Percentiles rank a stretch among this genome's conserved stretches.
Evolutionary conservation across 306 rosid species (phyloP).

Genomic region (Vachellia pachyceras): DNA sequence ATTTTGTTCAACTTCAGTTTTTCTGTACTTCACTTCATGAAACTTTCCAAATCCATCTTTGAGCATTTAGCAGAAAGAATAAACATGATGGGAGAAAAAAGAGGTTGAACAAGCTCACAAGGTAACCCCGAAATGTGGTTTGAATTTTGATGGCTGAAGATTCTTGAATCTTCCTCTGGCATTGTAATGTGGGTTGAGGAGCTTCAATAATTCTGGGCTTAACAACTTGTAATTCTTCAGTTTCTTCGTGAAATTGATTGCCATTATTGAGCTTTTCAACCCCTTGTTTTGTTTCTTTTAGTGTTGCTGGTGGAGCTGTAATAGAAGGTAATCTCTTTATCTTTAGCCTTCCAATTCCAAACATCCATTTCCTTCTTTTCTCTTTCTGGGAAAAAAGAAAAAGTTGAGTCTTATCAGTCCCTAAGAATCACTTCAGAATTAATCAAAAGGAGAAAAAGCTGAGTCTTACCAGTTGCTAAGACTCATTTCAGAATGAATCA

Average conservation of each 20-base stretch:
- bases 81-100: not conserved
- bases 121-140: slow-evolving; percentile 80
- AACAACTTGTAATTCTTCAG: slow-evolving; percentile 32
- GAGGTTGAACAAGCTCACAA: slow-evolving; percentile 64
- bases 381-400: slow-evolving; percentile 56
- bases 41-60: slow-evolving; percentile 5
- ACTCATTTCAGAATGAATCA: not conserved
- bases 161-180: slow-evolving; percentile 49
- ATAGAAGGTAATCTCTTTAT: slow-evolving; percentile 62
- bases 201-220: slow-evolving; percentile 41
- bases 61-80: slow-evolving; percentile 2
- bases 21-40: slow-evolving; percentile 7
- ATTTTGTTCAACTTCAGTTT: slow-evolving; percentile 4
- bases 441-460: not conserved
- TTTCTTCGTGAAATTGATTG: slow-evolving; percentile 31
- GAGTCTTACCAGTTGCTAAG: slow-evolving; percentile 26
- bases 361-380: slow-evolving; percentile 83
- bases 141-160: slow-evolving; percentile 77
- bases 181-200: slow-evolving; percentile 33
- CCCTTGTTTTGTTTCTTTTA: slow-evolving; percentile 41
- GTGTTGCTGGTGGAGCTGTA: slow-evolving; percentile 49
- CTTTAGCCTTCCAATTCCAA: slow-evolving; percentile 79
- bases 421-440: slow-evolving; percentile 15
- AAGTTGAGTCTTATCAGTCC: slow-evolving; percentile 13
- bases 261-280: slow-evolving; percentile 53